Base-by-base conservation (phyloP, 495 filamentous ascomycete genomes). In the Trichoderma erinaceum region DNA sequence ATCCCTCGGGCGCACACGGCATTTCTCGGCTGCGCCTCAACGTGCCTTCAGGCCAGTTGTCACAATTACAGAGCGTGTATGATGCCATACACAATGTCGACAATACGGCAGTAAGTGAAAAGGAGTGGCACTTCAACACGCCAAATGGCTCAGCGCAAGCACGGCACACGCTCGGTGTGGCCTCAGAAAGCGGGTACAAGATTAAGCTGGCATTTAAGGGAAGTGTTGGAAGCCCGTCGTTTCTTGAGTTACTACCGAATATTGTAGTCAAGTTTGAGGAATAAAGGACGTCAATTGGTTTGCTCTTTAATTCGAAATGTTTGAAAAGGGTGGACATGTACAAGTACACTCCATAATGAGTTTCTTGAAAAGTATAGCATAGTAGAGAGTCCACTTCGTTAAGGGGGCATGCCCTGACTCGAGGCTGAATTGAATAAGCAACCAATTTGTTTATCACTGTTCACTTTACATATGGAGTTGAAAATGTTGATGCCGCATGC, bases 1-100 rank as follows among this genome's bases (percentile, higher is more conserved):
- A 61, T 61, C 56, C 56, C 4, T 29, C 23, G 15, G 56, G 56
- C 0, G 56, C 56, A 4, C 56, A 25, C 16, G 56, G 56, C 1
- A 11, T 61, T 13, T 61, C 56, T 61, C 56, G 56, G 25, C 56
- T 61, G 25, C 56, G 56, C 10, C 56, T 61, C 56, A 61, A 61
- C 25, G 25, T 61, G 11, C 56, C 56, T 25, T 23, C 13, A n/a
- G 56, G 13, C 10, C 23, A 61, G 56, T 25, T 61, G 23, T 61
- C 56, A 15, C 4, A 23, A 2, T 13, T 61, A 16, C 8, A 32
- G 16, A 61, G 13, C 1, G 56, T 61, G 1, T 61, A 61, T 18
- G 27, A 16, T 61, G 56, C 56, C 1, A 61, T 61, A 18, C 56
- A 61, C 56, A 32, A 61, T 21, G 56, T 61, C 4, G 23, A 32